Percentiles rank a stretch among this genome's conserved stretches.
Evolutionary conservation across 805 yeast genomes (phyloP).

Genomic region (Cyberlindnera xylosilytica): DNA sequence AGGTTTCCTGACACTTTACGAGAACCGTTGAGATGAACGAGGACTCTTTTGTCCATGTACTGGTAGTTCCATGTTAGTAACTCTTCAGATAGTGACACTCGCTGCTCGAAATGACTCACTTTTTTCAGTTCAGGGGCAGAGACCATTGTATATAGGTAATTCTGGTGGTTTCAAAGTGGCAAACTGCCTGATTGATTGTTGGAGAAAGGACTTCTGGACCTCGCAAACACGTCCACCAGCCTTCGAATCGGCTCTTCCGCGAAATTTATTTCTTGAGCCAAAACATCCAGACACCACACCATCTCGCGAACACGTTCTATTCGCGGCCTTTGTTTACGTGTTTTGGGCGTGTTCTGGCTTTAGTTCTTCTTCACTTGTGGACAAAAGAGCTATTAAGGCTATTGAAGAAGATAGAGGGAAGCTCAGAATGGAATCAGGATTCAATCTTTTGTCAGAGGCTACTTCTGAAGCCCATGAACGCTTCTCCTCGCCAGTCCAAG

Average conservation of each 20-base stretch:
- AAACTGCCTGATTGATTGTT: too few species aligned
- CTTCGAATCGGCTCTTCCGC: too few species aligned
- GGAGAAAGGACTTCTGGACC: too few species aligned
- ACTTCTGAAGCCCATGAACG: conserved; percentile 4
- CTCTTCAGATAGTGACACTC: neutral
- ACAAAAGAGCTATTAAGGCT: too few species aligned
- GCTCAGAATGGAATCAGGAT: neutral
- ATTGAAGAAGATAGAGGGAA: too few species aligned
- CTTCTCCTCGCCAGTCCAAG: conserved; percentile 21
- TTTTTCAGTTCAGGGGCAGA: conserved; percentile 61
- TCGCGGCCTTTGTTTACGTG: conserved; percentile 1
- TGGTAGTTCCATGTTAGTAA: conserved; percentile 25
- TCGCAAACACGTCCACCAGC: too few species aligned
- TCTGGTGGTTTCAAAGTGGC: neutral
- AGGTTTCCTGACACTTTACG: conserved; percentile 77
- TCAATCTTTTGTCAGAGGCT: conserved; percentile 19
- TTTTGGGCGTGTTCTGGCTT: neutral
- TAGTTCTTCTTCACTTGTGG: neutral
- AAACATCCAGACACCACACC: neutral
- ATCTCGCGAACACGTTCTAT: conserved; percentile 3
- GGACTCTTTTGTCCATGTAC: conserved; percentile 77
- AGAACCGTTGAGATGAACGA: conserved; percentile 73
- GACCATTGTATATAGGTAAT: conserved; percentile 38
- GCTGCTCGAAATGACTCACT: conserved; percentile 32
- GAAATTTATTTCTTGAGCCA: neutral